Evolutionary conservation across 2,329 filamentous ascomycete species (phyloP).

Genomic region (Colletotrichum higginsianum): DNA sequence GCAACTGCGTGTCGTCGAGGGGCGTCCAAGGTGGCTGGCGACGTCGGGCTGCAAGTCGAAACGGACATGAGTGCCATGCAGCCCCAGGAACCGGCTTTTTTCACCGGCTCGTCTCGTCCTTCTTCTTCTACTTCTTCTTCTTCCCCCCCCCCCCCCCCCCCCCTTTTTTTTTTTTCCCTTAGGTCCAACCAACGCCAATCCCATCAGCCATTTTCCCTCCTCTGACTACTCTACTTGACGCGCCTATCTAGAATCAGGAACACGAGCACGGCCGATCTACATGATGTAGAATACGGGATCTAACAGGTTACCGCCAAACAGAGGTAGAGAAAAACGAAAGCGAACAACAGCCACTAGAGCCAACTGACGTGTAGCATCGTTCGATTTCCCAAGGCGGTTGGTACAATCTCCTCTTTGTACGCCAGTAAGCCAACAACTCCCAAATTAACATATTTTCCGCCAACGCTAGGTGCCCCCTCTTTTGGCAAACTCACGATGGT

Average conservation of each 20-base stretch:
- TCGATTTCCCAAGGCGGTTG: not conserved
- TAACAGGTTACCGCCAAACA: not conserved
- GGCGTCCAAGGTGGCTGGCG: not conserved
- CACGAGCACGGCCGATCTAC: slow-evolving; percentile 15
- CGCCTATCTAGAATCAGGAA: not conserved
- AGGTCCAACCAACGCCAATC: not conserved
- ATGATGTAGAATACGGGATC: slow-evolving; percentile 10
- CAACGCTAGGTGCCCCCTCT: not conserved
- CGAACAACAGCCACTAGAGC: not conserved
- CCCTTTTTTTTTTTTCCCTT: slow-evolving; percentile 7
- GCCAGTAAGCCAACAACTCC: slow-evolving; percentile 11
- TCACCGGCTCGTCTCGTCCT: slow-evolving; percentile 16
- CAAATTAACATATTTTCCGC: slow-evolving; percentile 13
- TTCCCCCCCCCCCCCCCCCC: too few relatives aligned
- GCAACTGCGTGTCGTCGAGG: not conserved
- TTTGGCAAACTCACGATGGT: slow-evolving; percentile 2
- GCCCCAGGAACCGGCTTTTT: slow-evolving; percentile 1
- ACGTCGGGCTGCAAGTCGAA: slow-evolving; percentile 9
- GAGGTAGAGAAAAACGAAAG: not conserved
- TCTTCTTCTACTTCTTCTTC: too few relatives aligned
- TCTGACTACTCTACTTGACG: slow-evolving; percentile 10
- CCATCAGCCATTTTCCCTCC: slow-evolving; percentile 19
- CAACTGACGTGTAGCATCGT: not conserved
- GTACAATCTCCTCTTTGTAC: not conserved
- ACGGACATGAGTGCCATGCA: slow-evolving; percentile 3